Base-by-base conservation (phyloP, 2,329 filamentous ascomycete genomes). In the Colletotrichum tropicicola region DNA sequence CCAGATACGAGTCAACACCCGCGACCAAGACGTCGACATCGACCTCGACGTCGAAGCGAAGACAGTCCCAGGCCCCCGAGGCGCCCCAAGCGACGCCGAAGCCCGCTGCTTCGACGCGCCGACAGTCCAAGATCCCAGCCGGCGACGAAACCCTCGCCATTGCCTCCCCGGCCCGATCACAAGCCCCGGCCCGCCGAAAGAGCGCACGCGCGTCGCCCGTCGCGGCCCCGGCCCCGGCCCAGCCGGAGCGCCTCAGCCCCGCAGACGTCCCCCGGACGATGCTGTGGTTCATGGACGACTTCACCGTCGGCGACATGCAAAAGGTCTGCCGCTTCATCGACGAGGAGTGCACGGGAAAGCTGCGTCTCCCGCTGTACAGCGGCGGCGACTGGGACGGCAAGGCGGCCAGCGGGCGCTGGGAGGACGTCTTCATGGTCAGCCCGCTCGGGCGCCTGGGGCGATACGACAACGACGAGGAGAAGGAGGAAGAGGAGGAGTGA, bases 231-330 rank as follows among this genome's bases (percentile, higher is more conserved):
- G 6, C n/a, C 5, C 39, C 17, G n/a, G n/a, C 17, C 5, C 39
- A 5, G n/a, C 7, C 17, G 39, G 8, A 4, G 39, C 57, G 49
- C 15, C 43, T 61, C 4, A 65, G 57, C n/a, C 62, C 62, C n/a
- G 62, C 62, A 5, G 49, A 65, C 10, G 35, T 65, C 9, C 57
- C 61, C 25, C 57, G 62, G 10, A 65, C 62, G 37, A 65, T 65
- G 62, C 57, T 65, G 21, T 65, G 62, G 62, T 65, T 65, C 35
- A 65, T 65, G 62, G 62, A 65, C 13, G 62, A 65, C 44, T 65
- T 65, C 37, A 65, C 62, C 2, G 62, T 65, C 10, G 62, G 62
- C 23, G 62, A 65, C 25, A 65, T 65, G 62, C 62, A 65, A 12
- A 65, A 65, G 57, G 62, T 65, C 13, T 65, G 62, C 25, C 62